Conservation (phyloP, 2,329 filamentous ascomycete species). For the Stylonectria norvegica region DNA sequence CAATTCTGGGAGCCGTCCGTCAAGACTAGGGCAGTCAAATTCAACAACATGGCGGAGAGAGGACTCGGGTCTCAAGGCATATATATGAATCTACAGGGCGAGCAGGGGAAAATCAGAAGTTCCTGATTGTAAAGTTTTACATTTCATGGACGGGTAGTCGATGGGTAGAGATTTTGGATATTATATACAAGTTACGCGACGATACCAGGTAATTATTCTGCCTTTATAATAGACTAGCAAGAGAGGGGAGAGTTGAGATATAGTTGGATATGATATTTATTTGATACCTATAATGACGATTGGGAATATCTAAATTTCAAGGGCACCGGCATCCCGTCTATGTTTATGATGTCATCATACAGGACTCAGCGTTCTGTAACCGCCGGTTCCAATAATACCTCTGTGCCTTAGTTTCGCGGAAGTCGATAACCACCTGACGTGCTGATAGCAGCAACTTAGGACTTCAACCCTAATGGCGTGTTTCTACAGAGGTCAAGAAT, state of each 20-base stretch:
- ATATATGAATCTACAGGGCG: conserved; percentile 13
- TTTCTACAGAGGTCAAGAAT: no score
- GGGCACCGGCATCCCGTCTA: no score
- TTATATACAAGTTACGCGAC: conserved; percentile 8
- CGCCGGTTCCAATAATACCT: no score
- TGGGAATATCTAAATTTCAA: no score
- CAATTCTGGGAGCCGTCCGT: conserved; percentile 11
- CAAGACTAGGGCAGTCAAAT: conserved; percentile 8
- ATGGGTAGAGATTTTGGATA: conserved; percentile 6
- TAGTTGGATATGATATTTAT: background rate
- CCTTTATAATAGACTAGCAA: background rate
- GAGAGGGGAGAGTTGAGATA: background rate
- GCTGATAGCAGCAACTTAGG: no score
- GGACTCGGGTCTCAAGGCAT: conserved; percentile 22
- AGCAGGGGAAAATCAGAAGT: background rate
- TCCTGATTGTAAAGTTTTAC: background rate
- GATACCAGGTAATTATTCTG: conserved; percentile 13
- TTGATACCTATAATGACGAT: background rate
- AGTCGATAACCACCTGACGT: no score
- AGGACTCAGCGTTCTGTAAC: no score
- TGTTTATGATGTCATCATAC: no score
- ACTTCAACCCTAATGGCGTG: no score
- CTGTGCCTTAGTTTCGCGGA: no score
- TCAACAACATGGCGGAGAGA: conserved; percentile 18
- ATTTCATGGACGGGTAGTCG: background rate